Evolutionary conservation across 1,284 basidiomycete species (phyloP).

Genomic region (Neonothopanus nambi): DNA sequence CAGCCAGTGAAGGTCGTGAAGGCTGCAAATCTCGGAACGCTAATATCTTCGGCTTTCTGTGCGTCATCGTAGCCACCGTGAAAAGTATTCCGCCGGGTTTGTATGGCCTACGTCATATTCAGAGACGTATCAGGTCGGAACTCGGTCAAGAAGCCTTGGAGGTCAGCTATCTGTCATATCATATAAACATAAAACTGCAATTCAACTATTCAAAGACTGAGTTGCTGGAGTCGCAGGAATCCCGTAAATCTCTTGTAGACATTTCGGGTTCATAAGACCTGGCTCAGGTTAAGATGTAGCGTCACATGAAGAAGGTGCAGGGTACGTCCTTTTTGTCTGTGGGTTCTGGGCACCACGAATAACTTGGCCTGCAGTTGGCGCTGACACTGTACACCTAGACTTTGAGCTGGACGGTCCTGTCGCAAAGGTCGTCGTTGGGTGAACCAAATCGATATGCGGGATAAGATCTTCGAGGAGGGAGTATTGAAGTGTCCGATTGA

Average conservation of each 20-base stretch:
- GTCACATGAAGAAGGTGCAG: constrained; percentile 4
- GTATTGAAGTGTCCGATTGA: too few relatives aligned
- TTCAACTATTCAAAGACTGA: constrained; percentile 25
- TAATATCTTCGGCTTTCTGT: too few relatives aligned
- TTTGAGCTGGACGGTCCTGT: too few relatives aligned
- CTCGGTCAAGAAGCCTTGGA: constrained; percentile 18
- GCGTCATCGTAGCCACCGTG: too few relatives aligned
- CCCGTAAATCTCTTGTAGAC: constrained; percentile 31
- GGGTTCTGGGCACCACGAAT: background rate
- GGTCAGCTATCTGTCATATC: constrained; percentile 18
- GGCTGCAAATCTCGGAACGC: too few relatives aligned
- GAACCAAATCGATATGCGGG: constrained; percentile 40
- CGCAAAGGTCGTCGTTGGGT: constrained; percentile 35
- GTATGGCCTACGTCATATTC: constrained; percentile 30
- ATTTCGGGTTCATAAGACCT: constrained; percentile 24
- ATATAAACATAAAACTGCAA: constrained; percentile 23
- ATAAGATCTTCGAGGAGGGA: constrained; percentile 34
- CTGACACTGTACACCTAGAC: too few relatives aligned
- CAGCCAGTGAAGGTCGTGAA: too few relatives aligned
- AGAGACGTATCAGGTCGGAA: constrained; percentile 33
- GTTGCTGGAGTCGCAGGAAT: too few relatives aligned
- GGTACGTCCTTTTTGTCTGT: background rate
- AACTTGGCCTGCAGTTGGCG: too few relatives aligned
- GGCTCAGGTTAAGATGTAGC: constrained; percentile 1
- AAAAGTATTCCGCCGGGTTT: too few relatives aligned